A percentile compares a stretch with the other conserved stretches of the same genome.
These are phyloP conservation scores for Ustilago crameri DNA, from an alignment of 1,284 basidiomycete species.

Conservation along the genomic window DNA sequence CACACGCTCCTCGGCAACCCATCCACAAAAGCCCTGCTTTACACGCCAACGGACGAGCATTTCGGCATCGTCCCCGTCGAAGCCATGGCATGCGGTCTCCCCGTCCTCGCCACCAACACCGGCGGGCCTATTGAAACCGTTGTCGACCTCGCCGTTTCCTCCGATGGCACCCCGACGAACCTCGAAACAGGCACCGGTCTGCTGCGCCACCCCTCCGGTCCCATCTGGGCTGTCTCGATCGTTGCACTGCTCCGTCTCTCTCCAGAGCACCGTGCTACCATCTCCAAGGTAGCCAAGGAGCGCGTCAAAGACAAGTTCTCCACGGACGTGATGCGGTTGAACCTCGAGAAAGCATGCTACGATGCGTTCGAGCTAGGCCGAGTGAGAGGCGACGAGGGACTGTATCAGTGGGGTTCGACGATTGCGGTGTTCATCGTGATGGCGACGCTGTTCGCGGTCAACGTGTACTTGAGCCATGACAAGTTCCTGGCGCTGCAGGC, in stretches of 20 bases:
- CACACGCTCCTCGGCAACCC: conserved; percentile 53
- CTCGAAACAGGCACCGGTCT: conserved; percentile 46
- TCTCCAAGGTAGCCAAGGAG: conserved; percentile 21
- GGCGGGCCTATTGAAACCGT: conserved; percentile 94
- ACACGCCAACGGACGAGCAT: conserved; percentile 95
- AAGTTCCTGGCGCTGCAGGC: conserved; percentile 40
- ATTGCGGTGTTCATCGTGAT: conserved; percentile 36
- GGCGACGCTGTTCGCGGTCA: conserved; percentile 40
- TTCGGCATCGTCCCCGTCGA: conserved; percentile 97
- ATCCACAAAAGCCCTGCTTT: conserved; percentile 73
- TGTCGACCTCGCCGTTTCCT: conserved; percentile 71
- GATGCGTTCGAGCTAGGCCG: conserved; percentile 43
- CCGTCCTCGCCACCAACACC: conserved; percentile 86
- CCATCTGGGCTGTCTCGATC: conserved; percentile 50
- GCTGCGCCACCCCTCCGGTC: conserved; percentile 40
- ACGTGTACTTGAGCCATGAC: conserved; percentile 45
- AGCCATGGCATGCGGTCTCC: conserved; percentile 89
- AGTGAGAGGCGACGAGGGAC: conserved; percentile 48
- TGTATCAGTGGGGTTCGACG: conserved; percentile 51
- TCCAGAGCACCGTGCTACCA: conserved; percentile 3
- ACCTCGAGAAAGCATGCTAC: conserved; percentile 45
- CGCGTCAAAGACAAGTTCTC: conserved; percentile 40
- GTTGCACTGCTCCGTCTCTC: conserved; percentile 33
- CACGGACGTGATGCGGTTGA: conserved; percentile 39
- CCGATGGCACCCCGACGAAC: conserved; percentile 38